A percentile compares a stretch with the other conserved stretches of the same genome.
phyloP scores from a whole-genome alignment of 192 early-diverging fungal genomes.

The Coemansia erecta region DNA sequence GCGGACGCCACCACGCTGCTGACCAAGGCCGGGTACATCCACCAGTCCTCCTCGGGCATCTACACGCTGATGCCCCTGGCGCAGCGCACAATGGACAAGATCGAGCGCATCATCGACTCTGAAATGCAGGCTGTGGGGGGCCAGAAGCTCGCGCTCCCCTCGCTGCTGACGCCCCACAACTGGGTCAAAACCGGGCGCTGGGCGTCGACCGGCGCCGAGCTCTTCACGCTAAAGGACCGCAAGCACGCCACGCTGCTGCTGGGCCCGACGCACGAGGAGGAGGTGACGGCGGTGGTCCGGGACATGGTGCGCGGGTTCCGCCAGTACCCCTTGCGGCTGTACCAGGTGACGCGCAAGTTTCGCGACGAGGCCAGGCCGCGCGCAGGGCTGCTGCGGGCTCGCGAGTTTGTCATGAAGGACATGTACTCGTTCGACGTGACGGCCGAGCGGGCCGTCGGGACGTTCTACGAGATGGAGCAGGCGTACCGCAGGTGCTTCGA shows the following conservation, averaged over 20 bases:
- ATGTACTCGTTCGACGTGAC: slow-evolving; percentile 85
- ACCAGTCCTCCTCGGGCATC: slow-evolving; percentile 82
- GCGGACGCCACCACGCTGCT: slow-evolving; percentile 25
- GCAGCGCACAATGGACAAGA: slow-evolving; percentile 68
- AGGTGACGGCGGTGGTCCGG: slow-evolving; percentile 75
- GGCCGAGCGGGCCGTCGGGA: slow-evolving; percentile 62
- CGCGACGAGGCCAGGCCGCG: slow-evolving; percentile 83
- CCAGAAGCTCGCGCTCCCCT: slow-evolving; percentile 73
- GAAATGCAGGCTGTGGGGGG: slow-evolving; percentile 75
- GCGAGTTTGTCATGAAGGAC: slow-evolving; percentile 98
- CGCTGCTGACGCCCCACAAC: slow-evolving; percentile 60
- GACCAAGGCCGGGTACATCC: slow-evolving; percentile 50
- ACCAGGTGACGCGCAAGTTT: slow-evolving; percentile 86
- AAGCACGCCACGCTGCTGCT: slow-evolving; percentile 66
- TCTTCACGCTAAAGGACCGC: slow-evolving; percentile 81
- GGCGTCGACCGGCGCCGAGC: slow-evolving; percentile 63
- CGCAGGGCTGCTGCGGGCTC: slow-evolving; percentile 76
- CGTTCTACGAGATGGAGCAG: slow-evolving; percentile 70
- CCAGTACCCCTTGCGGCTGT: slow-evolving; percentile 80
- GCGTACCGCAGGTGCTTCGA: slow-evolving; percentile 78
- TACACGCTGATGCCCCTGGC: slow-evolving; percentile 83
- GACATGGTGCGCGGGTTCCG: slow-evolving; percentile 63
- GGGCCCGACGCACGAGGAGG: slow-evolving; percentile 91
- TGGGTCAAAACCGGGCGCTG: slow-evolving; percentile 84
- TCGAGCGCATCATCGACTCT: slow-evolving; percentile 76